Evolutionary conservation across 768 basidiomycete species (phyloP).

Genomic region (Psilocybe cubensis): DNA sequence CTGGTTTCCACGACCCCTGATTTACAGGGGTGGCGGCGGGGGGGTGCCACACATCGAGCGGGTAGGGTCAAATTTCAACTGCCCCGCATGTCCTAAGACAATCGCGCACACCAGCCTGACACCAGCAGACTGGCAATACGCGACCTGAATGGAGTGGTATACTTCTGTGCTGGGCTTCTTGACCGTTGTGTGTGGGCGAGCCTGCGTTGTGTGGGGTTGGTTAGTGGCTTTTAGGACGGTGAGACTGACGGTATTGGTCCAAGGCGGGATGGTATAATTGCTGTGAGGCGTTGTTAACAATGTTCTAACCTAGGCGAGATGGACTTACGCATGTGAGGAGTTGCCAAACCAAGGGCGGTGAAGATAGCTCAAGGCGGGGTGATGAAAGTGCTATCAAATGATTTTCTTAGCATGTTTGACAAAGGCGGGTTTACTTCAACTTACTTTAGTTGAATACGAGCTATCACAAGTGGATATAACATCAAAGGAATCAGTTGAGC

Average conservation of each 20-base stretch:
- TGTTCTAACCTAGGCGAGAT: neutral
- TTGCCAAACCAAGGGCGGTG: neutral
- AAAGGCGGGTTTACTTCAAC: too few species aligned
- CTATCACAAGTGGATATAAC: too few species aligned
- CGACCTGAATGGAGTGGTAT: neutral
- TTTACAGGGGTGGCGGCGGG: too few species aligned
- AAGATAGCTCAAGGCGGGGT: too few species aligned
- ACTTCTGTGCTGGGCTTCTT: neutral
- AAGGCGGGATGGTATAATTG: neutral
- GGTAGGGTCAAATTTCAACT: neutral
- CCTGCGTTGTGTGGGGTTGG: neutral
- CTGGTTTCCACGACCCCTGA: too few species aligned
- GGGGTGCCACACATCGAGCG: slow-evolving; percentile 1
- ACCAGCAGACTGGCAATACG: neutral
- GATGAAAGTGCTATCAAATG: too few species aligned
- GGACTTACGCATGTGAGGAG: neutral
- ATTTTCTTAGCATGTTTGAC: too few species aligned
- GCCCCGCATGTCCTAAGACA: neutral
- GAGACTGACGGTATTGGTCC: neutral
- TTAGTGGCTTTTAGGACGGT: neutral
- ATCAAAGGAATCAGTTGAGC: neutral
- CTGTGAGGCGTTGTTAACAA: neutral
- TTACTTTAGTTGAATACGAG: too few species aligned
- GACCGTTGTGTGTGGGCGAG: neutral
- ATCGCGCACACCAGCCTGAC: neutral